phyloP scores from a whole-genome alignment of 1,139 yeast species.

The Saccharomyces hybrid region DNA sequence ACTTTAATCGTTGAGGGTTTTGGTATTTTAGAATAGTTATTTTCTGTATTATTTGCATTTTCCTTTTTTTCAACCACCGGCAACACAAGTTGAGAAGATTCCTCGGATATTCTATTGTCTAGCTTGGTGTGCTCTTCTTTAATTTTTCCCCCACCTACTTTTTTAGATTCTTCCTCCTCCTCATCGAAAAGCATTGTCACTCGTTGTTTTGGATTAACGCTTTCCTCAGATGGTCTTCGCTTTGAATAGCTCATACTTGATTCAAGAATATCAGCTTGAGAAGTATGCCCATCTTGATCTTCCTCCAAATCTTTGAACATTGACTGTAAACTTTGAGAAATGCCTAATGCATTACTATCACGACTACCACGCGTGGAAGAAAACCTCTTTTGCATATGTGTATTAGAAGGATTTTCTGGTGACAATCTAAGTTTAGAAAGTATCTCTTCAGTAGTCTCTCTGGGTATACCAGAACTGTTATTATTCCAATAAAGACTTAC shows the following conservation, averaged over 20 bases:
- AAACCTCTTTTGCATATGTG: slow-evolving; percentile 19
- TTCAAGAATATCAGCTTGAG: slow-evolving; percentile 8
- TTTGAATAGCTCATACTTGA: background rate
- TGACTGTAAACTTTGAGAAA: slow-evolving; percentile 23
- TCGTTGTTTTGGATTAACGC: slow-evolving; percentile 12
- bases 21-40: background rate
- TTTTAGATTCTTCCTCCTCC: slow-evolving; percentile 12
- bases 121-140: background rate
- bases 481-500: slow-evolving; percentile 29
- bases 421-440: slow-evolving; percentile 27
- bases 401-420: slow-evolving; percentile 19
- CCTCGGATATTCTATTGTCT: background rate
- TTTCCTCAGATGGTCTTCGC: background rate
- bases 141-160: background rate
- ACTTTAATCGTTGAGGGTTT: background rate
- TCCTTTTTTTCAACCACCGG: background rate
- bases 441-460: slow-evolving; percentile 32
- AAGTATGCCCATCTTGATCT: slow-evolving; percentile 12
- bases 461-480: slow-evolving; percentile 12
- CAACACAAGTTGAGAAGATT: background rate
- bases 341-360: slow-evolving; percentile 8
- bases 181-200: slow-evolving; percentile 32
- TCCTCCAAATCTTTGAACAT: slow-evolving; percentile 32
- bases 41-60: background rate
- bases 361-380: slow-evolving; percentile 12